These are phyloP conservation scores for Neoascochyta sp. DNA, from an alignment of 2,329 filamentous ascomycete genomes.

Conservation along the genomic window DNA sequence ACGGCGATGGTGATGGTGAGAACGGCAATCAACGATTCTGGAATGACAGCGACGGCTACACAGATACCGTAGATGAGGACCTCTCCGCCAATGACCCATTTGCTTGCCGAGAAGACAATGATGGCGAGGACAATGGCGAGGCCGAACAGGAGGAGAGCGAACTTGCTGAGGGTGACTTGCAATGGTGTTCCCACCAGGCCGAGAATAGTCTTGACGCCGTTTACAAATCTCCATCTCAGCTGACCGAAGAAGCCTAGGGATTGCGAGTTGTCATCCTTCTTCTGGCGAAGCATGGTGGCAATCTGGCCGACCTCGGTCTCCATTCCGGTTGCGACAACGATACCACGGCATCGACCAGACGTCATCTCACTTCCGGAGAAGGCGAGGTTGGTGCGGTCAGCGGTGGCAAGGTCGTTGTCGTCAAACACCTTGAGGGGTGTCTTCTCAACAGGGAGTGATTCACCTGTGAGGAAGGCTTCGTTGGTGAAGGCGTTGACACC, in stretches of 20 bases:
- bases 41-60: constrained; percentile 47
- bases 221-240: constrained; percentile 29
- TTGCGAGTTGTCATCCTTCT: constrained; percentile 48
- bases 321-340: constrained; percentile 70
- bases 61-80: constrained; percentile 49
- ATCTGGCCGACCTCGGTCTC: constrained; percentile 72
- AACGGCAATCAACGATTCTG: constrained; percentile 58
- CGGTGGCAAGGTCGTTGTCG: constrained; percentile 51
- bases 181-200: constrained; percentile 76
- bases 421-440: constrained; percentile 54
- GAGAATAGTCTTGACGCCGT: constrained; percentile 50
- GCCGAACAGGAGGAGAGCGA: constrained; percentile 75
- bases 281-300: constrained; percentile 63
- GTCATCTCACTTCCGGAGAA: constrained; percentile 71
- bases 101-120: constrained; percentile 64
- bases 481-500: constrained; percentile 74
- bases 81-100: constrained; percentile 40
- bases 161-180: constrained; percentile 79
- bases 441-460: constrained; percentile 67
- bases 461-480: constrained; percentile 69
- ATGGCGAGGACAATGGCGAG: constrained; percentile 68
- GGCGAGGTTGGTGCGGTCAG: constrained; percentile 67
- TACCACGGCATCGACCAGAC: constrained; percentile 64
- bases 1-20: constrained; percentile 62
- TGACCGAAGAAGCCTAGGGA: constrained; percentile 47